Base-by-base conservation (phyloP, 2,329 filamentous ascomycete genomes). In the Trichophyton rubrum region DNA sequence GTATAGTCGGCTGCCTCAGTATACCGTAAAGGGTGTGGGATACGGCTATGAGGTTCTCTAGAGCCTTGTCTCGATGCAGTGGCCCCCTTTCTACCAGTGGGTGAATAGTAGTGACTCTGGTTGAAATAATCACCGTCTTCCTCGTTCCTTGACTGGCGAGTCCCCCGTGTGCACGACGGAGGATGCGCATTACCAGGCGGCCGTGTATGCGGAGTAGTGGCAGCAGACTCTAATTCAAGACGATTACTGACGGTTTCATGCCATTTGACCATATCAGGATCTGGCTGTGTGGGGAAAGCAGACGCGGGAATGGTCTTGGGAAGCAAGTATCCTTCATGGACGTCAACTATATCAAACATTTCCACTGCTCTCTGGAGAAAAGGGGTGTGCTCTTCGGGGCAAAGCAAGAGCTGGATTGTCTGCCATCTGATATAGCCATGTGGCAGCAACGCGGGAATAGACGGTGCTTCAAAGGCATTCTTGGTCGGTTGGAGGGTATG, bases 341-440 rank as follows among this genome's bases (percentile, higher is more conserved):
- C 87, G 67, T 95, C 84, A 62, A 81, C 82, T 62, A 97, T 80
- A 40, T 84, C 80, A 82, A 90, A 96, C 64, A 87, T 79, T 63
- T 81, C 81, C 2, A 95, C 87, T 0, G 90, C 89, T 68, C 83
- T 85, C 68, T 93, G 89, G 24, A 99, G 73, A 67, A 90, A 92
- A 0, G 84, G 84, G 0, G 90, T 87, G 75, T 97, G 91, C 67
- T 95, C 89, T 66, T 93, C 87, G 0, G 93, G 93, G 1, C 86
- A 88, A 1, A 97, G 81, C 40, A 97, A 78, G 22, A 96, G 81
- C 75, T 97, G 90, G 60, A 97, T 88, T 0, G 89, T 90, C 76
- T 96, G 87, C 92, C 92, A 99, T 71, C 89, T 85, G 49, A 92
- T 88, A 72, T 95, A 99, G 45, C 93, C 93, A 68, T 84, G 83